Evolutionary conservation across 2,329 filamentous ascomycete species (phyloP).

Genomic region (Aspergillus carbonarius): DNA sequence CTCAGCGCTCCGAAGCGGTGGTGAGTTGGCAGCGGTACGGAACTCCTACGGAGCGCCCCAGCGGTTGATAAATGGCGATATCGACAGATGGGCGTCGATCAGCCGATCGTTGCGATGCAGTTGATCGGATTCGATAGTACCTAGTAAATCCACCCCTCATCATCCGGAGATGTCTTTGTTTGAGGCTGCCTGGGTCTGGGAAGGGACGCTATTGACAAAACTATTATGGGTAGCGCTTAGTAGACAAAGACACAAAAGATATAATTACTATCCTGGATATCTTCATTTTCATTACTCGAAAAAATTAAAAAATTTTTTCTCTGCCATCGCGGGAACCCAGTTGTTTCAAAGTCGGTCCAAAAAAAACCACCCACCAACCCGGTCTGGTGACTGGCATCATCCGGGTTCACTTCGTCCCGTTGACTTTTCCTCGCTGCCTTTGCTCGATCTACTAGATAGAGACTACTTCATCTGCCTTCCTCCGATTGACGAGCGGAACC

Average conservation of each 20-base stretch:
- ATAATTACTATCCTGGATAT: no score
- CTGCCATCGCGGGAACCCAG: neutral
- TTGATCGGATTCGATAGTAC: neutral
- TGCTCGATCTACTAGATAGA: conserved; percentile 9
- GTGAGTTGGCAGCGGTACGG: neutral
- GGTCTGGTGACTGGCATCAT: conserved; percentile 1
- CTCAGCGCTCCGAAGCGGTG: neutral
- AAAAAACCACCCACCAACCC: neutral
- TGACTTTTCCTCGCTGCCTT: conserved; percentile 2
- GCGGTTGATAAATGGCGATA: neutral
- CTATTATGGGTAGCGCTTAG: neutral
- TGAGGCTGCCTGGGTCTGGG: neutral
- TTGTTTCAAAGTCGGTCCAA: neutral
- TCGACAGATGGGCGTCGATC: conserved; percentile 2
- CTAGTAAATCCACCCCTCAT: neutral
- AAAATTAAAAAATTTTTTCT: neutral
- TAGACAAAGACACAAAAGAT: neutral
- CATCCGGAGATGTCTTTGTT: no score
- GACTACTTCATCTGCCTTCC: no score
- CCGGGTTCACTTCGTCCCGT: neutral
- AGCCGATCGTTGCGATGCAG: neutral
- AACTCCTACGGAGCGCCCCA: neutral
- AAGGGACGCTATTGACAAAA: neutral
- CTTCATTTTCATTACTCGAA: no score
- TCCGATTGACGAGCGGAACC: neutral